These are phyloP conservation scores for Chrysophaeum taylorii DNA, from an alignment of 352 stramenopile species.

Conservation along the genomic window DNA sequence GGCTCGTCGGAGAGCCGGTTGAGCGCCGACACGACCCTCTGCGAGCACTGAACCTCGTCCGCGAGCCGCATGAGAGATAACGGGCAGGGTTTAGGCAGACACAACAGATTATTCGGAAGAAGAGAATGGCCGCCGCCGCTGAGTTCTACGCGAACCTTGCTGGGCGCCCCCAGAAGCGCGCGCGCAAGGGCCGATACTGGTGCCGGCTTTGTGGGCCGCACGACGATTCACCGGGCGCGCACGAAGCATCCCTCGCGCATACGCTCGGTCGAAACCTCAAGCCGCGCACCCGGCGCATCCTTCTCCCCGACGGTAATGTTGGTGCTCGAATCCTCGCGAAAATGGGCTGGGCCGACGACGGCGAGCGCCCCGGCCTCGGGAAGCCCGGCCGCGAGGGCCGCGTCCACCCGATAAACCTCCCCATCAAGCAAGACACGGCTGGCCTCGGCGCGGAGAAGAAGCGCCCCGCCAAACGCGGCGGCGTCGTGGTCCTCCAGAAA, in stretches of 20 bases:
- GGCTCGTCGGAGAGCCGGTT: too few relatives aligned
- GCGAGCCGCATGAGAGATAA: too few relatives aligned
- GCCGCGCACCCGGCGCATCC: not conserved
- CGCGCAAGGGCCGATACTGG: too few relatives aligned
- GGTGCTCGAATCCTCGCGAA: not conserved
- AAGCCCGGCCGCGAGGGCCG: not conserved
- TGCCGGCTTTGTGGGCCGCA: too few relatives aligned
- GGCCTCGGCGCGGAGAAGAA: slow-evolving; percentile 5
- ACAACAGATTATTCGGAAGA: too few relatives aligned
- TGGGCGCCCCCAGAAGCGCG: too few relatives aligned
- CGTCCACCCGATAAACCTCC: not conserved
- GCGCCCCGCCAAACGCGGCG: not conserved
- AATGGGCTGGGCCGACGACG: not conserved
- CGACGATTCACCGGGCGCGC: not conserved
- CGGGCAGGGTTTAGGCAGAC: too few relatives aligned
- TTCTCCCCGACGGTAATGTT: not conserved
- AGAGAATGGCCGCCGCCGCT: too few relatives aligned
- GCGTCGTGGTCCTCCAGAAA: not conserved
- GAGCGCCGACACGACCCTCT: too few relatives aligned
- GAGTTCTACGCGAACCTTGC: too few relatives aligned
- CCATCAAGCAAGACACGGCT: not conserved
- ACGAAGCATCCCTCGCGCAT: not conserved
- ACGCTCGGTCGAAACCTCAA: not conserved
- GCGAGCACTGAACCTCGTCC: too few relatives aligned
- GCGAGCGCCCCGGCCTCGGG: slow-evolving; percentile 5